Evolutionary conservation across 2,329 filamentous ascomycete genomes (phyloP).

Genomic region (Diaporthe velutina): DNA sequence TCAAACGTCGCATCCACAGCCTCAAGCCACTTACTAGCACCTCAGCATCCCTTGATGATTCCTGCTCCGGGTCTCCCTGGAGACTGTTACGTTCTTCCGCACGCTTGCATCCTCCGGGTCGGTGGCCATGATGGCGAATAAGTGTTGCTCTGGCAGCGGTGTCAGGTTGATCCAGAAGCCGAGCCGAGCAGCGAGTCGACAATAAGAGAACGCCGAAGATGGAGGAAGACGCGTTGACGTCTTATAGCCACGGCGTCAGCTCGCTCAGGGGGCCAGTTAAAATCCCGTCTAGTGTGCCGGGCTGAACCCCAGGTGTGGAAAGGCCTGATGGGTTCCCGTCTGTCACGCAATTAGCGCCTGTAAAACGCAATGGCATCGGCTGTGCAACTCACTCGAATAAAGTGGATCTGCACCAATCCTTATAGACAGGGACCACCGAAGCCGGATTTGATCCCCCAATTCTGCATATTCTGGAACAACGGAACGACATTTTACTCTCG

Average conservation of each 20-base stretch:
- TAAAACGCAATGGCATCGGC: conserved; percentile 19
- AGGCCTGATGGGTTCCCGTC: neutral
- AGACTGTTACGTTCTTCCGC: conserved; percentile 19
- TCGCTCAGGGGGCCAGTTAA: neutral
- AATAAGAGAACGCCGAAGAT: neutral
- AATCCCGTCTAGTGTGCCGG: neutral
- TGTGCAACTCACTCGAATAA: conserved; percentile 4
- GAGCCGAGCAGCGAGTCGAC: neutral
- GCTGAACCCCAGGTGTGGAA: neutral
- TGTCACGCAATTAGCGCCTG: conserved; percentile 13
- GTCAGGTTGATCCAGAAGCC: neutral
- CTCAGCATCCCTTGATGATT: neutral
- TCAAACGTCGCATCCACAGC: neutral
- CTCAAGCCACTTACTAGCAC: neutral
- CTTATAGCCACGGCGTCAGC: neutral
- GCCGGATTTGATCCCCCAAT: conserved; percentile 5
- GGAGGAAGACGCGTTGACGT: neutral
- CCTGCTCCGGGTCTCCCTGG: conserved; percentile 3
- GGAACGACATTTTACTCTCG: neutral
- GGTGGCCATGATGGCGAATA: neutral
- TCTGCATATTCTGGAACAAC: neutral
- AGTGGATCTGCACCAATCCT: conserved; percentile 12
- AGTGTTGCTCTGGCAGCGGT: neutral
- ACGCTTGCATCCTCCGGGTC: neutral
- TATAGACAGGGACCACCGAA: conserved; percentile 2